phyloP scores from a whole-genome alignment of 805 yeast genomes.

The Starmerella gropengiesseri region DNA sequence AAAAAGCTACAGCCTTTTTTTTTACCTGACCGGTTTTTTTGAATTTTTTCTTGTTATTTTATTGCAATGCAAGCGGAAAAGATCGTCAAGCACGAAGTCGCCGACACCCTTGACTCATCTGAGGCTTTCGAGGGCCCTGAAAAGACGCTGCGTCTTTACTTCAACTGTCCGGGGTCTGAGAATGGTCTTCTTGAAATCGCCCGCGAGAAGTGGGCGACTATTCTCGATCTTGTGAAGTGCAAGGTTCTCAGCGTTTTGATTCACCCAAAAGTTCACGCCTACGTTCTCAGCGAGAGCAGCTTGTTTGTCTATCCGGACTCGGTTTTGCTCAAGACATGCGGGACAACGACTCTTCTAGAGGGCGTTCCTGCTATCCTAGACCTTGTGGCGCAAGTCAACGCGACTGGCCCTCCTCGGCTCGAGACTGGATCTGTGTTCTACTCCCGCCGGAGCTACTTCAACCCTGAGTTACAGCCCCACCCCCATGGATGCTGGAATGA shows the following conservation, averaged over 20 bases:
- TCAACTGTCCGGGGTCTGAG: constrained; percentile 36
- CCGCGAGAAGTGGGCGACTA: constrained; percentile 52
- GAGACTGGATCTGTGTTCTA: constrained; percentile 50
- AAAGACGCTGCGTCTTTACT: constrained; percentile 84
- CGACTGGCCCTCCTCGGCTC: constrained; percentile 7
- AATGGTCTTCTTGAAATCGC: constrained; percentile 51
- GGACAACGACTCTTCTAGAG: constrained; percentile 81
- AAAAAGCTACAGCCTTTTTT: constrained; percentile 9
- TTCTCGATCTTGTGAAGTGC: constrained; percentile 77
- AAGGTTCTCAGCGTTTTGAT: constrained; percentile 74
- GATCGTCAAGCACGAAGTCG: constrained; percentile 67
- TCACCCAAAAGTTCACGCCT: constrained; percentile 58
- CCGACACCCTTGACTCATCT: constrained; percentile 72
- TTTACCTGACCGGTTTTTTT: constrained; percentile 14
- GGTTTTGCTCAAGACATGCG: constrained; percentile 84
- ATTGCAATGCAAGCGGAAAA: constrained; percentile 22
- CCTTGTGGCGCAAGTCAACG: constrained; percentile 32
- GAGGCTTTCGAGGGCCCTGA: constrained; percentile 97
- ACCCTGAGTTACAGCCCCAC: constrained; percentile 70
- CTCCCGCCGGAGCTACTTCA: constrained; percentile 86
- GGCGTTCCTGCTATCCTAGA: constrained; percentile 60
- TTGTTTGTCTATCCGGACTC: constrained; percentile 81
- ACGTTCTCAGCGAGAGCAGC: constrained; percentile 78
- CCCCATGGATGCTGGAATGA: constrained; percentile 78
- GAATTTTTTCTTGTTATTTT: constrained; percentile 12